phyloP scores from a whole-genome alignment of 139 green algal species.

The Mesotaenium endlicherianum region DNA sequence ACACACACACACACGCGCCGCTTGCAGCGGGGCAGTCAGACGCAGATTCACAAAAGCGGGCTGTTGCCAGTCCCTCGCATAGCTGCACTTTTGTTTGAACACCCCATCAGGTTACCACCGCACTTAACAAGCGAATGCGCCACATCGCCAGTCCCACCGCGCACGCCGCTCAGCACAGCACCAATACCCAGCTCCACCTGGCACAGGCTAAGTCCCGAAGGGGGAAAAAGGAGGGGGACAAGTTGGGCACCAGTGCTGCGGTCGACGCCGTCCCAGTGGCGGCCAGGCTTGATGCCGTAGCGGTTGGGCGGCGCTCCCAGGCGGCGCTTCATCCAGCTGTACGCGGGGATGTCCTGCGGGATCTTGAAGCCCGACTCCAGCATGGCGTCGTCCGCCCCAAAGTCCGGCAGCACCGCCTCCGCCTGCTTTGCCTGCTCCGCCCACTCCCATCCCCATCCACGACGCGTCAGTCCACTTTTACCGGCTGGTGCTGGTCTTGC shows the following conservation, averaged over 20 bases:
- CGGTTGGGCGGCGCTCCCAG: constrained; percentile 78
- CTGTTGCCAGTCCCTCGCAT: background rate
- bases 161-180: background rate
- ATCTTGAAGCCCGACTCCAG: constrained; percentile 75
- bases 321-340: constrained; percentile 87
- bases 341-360: constrained; percentile 83
- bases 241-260: constrained; percentile 71
- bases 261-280: constrained; percentile 97
- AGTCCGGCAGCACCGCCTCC: constrained; percentile 7
- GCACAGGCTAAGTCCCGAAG: background rate
- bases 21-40: background rate
- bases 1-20: background rate
- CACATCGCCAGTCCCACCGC: background rate
- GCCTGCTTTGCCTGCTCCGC: background rate
- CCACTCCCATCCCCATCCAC: too few relatives aligned
- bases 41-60: background rate
- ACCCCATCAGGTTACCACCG: background rate
- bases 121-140: background rate
- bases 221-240: background rate
- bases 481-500: too few relatives aligned
- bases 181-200: background rate
- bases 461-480: too few relatives aligned
- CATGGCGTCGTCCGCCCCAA: constrained; percentile 23
- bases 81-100: background rate
- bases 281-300: constrained; percentile 85